Conservation (phyloP, 176 grass and related monocot species). For the Triticum turgidum region DNA sequence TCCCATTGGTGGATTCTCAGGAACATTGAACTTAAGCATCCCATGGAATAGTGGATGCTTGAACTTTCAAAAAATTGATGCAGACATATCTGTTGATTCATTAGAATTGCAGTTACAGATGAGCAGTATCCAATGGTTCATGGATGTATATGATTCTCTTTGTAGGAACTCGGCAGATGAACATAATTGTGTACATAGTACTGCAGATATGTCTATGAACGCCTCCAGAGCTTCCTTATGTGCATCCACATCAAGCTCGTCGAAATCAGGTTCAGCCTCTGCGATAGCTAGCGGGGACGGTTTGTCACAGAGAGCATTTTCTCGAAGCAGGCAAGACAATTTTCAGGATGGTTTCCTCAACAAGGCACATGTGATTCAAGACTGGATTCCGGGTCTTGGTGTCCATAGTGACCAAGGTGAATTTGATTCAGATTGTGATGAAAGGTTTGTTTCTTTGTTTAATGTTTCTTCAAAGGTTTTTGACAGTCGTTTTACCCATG, state of each 20-base stretch:
- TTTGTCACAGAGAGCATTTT: constrained; percentile 18
- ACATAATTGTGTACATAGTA: constrained; percentile 28
- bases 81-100: constrained; percentile 69
- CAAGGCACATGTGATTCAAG: constrained; percentile 72
- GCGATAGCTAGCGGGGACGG: constrained; percentile 24
- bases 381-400: constrained; percentile 73
- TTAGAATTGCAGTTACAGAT: constrained; percentile 72
- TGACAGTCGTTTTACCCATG: neutral
- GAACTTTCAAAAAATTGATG: constrained; percentile 76
- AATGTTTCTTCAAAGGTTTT: neutral
- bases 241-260: neutral
- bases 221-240: constrained; percentile 28
- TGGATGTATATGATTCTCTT: constrained; percentile 56
- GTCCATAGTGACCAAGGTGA: constrained; percentile 48
- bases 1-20: constrained; percentile 78
- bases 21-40: constrained; percentile 82
- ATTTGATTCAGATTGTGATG: constrained; percentile 71
- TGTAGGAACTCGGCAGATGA: constrained; percentile 42
- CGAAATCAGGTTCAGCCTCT: constrained; percentile 45
- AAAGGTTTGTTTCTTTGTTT: constrained; percentile 67
- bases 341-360: constrained; percentile 62
- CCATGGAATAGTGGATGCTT: constrained; percentile 89
- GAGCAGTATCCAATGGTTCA: constrained; percentile 71
- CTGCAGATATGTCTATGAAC: constrained; percentile 38
- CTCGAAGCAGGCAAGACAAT: constrained; percentile 54